Evolutionary conservation across 345 rosid species (phyloP), one percentile per base, ranked within the genome.

Genomic region (Aethionema arabicum): DNA sequence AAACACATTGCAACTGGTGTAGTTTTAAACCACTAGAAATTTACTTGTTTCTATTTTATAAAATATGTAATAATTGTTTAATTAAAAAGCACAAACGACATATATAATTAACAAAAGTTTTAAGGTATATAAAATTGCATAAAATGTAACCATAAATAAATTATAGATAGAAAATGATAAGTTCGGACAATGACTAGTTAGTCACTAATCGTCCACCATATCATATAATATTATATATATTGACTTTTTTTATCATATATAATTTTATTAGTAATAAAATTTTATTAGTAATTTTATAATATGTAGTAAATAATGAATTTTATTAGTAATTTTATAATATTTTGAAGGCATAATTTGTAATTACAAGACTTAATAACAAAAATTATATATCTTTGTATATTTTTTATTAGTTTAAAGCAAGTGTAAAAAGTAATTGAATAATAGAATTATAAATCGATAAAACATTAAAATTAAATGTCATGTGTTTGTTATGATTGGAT

Each of bases 191-290:
- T 35, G 29, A 66, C 57, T 66, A 48, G 49, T 32, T 49, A 64
- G 71, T 57, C 64, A 67, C 65, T 57, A 57, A 67, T 67, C 44
- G 40, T 43, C 65, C 58, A 57, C 51, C 71, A 57, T 39, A 41
- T 57, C 35, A 32, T 47, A 31, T 7, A 40, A 39, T 48, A 40
- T 6, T 32, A 40, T 66, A 57, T 48, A 39, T 66, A 35, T 66
- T 57, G 71, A 66, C 71, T 49, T 48, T 49, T 48, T 49, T 48
- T 66, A 65, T 45, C 52, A 9, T 32, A 38, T 21, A 21, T 21
- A 21, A 21, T 21, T 21, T 1, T 21, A 21, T 21, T 21, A 21
- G 27, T 21, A 21, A 21, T 1, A 21, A 21, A 21, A 2, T 21
- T 21, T 21, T 21, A 21, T 21, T 2, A 21, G 27, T 21, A 21